Base-by-base conservation (phyloP, 2,329 filamentous ascomycete species). In the Alternaria conjuncta region DNA sequence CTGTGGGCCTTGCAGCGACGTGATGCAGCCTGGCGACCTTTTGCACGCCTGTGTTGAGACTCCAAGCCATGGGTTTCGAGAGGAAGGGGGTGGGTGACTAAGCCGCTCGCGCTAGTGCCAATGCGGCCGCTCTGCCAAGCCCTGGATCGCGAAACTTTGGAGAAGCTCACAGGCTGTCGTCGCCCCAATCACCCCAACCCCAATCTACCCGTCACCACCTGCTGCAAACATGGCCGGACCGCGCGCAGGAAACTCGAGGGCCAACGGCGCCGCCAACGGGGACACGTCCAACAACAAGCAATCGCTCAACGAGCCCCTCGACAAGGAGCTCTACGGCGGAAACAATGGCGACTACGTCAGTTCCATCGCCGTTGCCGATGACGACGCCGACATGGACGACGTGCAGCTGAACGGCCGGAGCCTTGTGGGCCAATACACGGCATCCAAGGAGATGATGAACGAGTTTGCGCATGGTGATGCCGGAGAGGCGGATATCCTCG, bases 401-500 rank as follows among this genome's bases (percentile, higher is more conserved):
- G 89, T 83, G 60, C 89, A 84, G n/a, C 79, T 84, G 49, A 84
- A 79, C 72, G 89, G 92, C 71, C 88, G 91, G 74, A 89, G 93
- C 64, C 85, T 99, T 64, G 91, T 97, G 32, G 95, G 94, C 67
- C 96, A 98, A 81, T 99, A 99, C 82, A 99, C 96, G 36, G 96
- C 96, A 25, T 95, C 94, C 43, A 91, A 89, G 71, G 90, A 92
- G 55, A 93, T 97, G 82, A 94, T 99, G 77, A 93, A 97, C 78
- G 96, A 99, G 82, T 97, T 97, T 82, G 90, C 95, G 23, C 89
- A 88, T 57, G 94, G 94, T 59, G 94, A 92, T 46, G 93, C 95
- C 25, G 95, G 97, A 78, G 95, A 97, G 82, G 93, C 95, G 63
- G 96, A 99, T 75, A 90, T 95, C 7, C 85, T 99, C 66, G 86